Conservation (phyloP, 768 basidiomycete species). For the Pisolithus albus region DNA sequence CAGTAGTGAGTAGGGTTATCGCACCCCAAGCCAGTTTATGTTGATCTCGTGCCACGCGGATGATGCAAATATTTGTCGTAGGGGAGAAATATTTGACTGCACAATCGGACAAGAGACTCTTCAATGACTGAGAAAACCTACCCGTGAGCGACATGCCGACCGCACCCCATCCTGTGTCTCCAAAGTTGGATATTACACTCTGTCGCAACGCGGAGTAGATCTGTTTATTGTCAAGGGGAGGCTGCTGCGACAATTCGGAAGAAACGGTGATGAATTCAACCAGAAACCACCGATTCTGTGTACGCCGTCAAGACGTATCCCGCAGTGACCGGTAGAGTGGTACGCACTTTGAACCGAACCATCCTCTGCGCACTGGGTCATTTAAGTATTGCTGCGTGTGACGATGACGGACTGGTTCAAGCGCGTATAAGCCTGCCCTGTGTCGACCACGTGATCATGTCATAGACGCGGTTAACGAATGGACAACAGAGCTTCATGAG, state of each 20-base stretch:
- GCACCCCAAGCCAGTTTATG: conserved; percentile 77
- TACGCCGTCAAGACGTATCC: no score
- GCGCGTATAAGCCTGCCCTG: conserved; percentile 20
- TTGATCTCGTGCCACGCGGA: conserved; percentile 79
- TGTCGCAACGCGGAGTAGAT: conserved; percentile 66
- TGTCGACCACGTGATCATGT: conserved; percentile 15
- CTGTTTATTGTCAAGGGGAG: conserved; percentile 49
- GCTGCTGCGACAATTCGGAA: conserved; percentile 4
- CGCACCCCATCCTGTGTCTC: conserved; percentile 82
- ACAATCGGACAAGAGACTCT: not conserved
- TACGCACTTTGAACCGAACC: not conserved
- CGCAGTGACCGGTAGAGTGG: not conserved
- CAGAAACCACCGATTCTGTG: conserved; percentile 81
- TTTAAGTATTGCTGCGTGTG: no score
- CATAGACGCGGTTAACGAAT: not conserved
- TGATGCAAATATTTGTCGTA: conserved; percentile 74
- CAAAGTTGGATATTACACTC: conserved; percentile 66
- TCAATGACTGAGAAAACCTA: conserved; percentile 25
- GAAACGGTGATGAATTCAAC: conserved; percentile 67
- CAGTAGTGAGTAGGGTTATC: conserved; percentile 56
- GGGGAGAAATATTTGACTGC: conserved; percentile 88
- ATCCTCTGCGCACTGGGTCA: not conserved
- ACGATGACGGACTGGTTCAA: not conserved
- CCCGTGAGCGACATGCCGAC: conserved; percentile 67
- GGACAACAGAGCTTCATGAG: not conserved